Percentiles rank a stretch among this genome's conserved stretches.
Conservation (phyloP, 2,329 filamentous ascomycete genomes). For the Fusarium annulatum region DNA sequence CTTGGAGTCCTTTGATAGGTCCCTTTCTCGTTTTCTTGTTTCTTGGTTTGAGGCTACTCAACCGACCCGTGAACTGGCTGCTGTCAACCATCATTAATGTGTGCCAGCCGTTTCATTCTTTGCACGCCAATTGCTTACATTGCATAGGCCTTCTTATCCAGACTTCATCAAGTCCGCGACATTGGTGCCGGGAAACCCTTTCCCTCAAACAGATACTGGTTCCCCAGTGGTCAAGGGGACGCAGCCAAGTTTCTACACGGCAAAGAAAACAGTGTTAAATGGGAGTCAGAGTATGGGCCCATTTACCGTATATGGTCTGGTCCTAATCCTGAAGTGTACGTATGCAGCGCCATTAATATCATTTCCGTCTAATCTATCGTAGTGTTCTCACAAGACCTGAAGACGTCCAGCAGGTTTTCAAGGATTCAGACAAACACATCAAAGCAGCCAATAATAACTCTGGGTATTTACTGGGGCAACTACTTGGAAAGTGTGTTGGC, state of each 20-base stretch:
- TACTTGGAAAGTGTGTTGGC: background rate
- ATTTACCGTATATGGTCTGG: background rate
- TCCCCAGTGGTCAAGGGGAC: background rate
- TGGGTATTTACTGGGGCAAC: rapidly evolving
- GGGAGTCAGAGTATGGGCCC: background rate
- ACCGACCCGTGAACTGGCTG: background rate
- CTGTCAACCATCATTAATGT: background rate
- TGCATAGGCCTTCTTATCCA: background rate
- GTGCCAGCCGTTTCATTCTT: rapidly evolving
- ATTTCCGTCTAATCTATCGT: background rate
- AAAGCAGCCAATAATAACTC: background rate
- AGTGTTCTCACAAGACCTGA: background rate
- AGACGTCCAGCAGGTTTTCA: background rate
- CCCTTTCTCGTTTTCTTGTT: background rate
- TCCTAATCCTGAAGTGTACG: background rate
- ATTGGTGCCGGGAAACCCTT: background rate
- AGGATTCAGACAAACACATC: background rate
- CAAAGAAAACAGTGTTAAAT: background rate
- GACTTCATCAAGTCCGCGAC: background rate
- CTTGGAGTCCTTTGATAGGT: background rate
- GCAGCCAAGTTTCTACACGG: background rate
- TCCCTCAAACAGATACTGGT: background rate
- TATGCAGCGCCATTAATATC: too few species aligned
- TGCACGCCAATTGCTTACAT: background rate
- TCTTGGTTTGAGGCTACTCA: background rate